Evolutionary conservation across 495 filamentous ascomycete genomes (phyloP), one percentile per base, ranked within the genome.

Genomic region (Platismatia glauca): DNA sequence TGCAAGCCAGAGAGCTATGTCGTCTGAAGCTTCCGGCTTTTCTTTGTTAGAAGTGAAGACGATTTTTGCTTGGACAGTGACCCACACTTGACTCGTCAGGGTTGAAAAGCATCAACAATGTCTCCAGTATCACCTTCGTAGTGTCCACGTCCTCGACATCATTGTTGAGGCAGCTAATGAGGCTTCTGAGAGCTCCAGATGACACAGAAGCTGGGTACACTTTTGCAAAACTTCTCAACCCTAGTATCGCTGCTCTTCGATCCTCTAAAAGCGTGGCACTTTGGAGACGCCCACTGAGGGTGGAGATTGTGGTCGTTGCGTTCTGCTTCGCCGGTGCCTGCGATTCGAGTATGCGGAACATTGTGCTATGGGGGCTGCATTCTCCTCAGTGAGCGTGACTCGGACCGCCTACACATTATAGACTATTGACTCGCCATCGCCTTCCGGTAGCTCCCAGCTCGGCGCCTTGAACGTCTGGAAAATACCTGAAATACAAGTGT

Each of bases 91-190:
- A 75, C 70, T 83, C 84, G 72, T 90, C 82, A 13, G 85, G 86
- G 65, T 81, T 85, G 73, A 97, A 97, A 46, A 98, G 84, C 86
- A 91, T 90, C 75, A 97, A 78, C 68, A 98, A 77, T 56, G 94
- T 97, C 81, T 98, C 94, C 65, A 98, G 77, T 62, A 94, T 88
- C 62, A 95, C 84, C 75, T 96, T 96, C 70, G 90, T 86, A 27
- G 94, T 97, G 74, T 98, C 94, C 66, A 95, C 89, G 85, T 98
- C 94, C 72, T 96, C 91, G 31, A 84, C 84, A 80, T 97, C 94
- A 73, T 89, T 89, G 59, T 82, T 84, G 57, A 98, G 76, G 67
- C 89, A 89, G 48, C 81, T 84, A 67, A 98, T 97, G 64, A 98
- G 80, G 60, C 86, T 89, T 62, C 91, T 83, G 34, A 98, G 77